Evolutionary conservation across 2,329 filamentous ascomycete species (phyloP), one percentile per base, ranked within the genome.

Genomic region (Colletotrichum musicola): DNA sequence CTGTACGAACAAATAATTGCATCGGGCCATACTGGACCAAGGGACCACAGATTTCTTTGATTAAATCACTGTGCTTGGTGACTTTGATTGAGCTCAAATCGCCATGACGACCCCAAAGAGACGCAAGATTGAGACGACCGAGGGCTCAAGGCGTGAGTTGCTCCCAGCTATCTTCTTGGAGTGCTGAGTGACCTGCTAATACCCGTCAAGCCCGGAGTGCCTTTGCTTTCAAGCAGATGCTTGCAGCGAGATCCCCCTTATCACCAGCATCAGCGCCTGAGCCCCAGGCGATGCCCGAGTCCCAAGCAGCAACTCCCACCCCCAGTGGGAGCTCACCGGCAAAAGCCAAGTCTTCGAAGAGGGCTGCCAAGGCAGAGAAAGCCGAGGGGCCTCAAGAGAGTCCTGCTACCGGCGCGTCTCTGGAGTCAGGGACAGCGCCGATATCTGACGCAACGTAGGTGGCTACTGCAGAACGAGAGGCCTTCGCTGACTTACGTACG

Each of bases 221-320:
- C 20, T 83, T 84, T 74, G 81, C 83, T 22, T 75, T 83, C 42
- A 77, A 82, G 3, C 80, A 80, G 63, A 74, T 83, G 4, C 73
- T 72, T 12, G 59, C 62, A 40, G 62, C 50, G 7, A 66, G 66
- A 16, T 56, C 66, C 6, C 65, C 66, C 53, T 61, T 65, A 25
- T 69, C 66, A 13, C 62, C 66, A 35, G 62, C 55, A 18, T n/a
- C 62, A n/a, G 55, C 61, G 14, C 49, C 61, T 9, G 65, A 64
- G 13, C 9, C 54, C 40, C 62, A 61, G 6, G 22, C 30, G 3
- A 22, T 38, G 9, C 35, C 62, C n/a, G 55, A 56, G 4, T 42
- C 38, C 2, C 62, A 65, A 16, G 25, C 25, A 2, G 46, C 62
- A 25, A 61, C 49, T 16, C 56, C 62, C 2, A 61, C 62, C 10